These are phyloP conservation scores for Cochlearia excelsa DNA, from an alignment of 345 rosid species.

Conservation along the genomic window DNA sequence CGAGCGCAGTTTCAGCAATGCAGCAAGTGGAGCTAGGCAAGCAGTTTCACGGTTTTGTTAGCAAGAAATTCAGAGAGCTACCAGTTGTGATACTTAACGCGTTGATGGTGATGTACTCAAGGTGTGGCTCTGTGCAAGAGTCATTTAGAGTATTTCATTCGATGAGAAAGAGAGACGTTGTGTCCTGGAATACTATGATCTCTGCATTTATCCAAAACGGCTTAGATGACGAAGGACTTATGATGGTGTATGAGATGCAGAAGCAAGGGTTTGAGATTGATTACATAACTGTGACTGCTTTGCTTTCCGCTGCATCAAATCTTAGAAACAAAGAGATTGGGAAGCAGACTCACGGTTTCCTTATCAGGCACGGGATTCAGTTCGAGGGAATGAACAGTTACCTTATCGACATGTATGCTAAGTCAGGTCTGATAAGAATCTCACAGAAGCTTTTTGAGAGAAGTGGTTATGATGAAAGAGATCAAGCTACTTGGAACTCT, in stretches of 20 bases:
- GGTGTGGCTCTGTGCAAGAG: conserved; percentile 60
- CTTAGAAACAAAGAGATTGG: conserved; percentile 62
- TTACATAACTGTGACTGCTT: conserved; percentile 65
- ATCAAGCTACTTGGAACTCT: conserved; percentile 89
- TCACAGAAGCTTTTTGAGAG: conserved; percentile 49
- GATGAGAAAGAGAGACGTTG: conserved; percentile 70
- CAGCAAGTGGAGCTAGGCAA: conserved; percentile 54
- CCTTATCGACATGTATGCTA: conserved; percentile 84
- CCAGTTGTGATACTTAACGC: conserved; percentile 57
- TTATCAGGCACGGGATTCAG: conserved; percentile 58
- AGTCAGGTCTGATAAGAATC: conserved; percentile 61
- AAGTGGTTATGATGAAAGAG: conserved; percentile 37
- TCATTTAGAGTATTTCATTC: conserved; percentile 61
- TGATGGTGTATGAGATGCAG: conserved; percentile 84
- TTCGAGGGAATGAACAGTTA: conserved; percentile 80
- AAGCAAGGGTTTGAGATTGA: conserved; percentile 61
- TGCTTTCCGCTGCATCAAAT: conserved; percentile 89
- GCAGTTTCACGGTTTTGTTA: conserved; percentile 63
- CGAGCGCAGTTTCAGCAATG: conserved; percentile 66
- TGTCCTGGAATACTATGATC: conserved; percentile 86
- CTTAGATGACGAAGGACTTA: conserved; percentile 76
- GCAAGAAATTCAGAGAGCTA: conserved; percentile 50
- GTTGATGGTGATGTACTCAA: conserved; percentile 73
- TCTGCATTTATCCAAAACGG: conserved; percentile 83
- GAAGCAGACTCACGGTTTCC: conserved; percentile 77